Percentiles rank a stretch among this genome's conserved stretches.
Evolutionary conservation across 2,329 filamentous ascomycete genomes (phyloP).

Genomic region (Teratosphaeria viscida): DNA sequence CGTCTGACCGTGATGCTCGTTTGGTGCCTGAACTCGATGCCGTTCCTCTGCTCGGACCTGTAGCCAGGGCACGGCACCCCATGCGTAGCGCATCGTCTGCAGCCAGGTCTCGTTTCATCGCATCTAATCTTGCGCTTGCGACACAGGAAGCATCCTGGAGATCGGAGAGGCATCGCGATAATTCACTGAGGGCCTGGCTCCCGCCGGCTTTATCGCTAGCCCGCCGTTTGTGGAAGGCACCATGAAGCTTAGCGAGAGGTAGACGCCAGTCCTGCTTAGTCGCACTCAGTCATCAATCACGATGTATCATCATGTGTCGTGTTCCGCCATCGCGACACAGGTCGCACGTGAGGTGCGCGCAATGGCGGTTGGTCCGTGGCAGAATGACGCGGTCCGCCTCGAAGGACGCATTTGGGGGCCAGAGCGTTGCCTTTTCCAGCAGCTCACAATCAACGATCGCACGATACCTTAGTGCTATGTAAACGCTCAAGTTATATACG

Average conservation of each 20-base stretch:
- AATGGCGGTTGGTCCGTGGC: not conserved
- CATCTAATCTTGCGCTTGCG: conserved; percentile 24
- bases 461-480: not conserved
- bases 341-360: too few species aligned
- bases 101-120: conserved; percentile 21
- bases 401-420: not conserved
- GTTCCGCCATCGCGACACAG: too few species aligned
- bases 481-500: not conserved
- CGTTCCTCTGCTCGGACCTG: conserved; percentile 12
- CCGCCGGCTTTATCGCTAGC: not conserved
- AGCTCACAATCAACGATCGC: not conserved
- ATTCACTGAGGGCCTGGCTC: not conserved
- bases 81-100: conserved; percentile 21
- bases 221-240: not conserved
- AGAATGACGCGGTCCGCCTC: not conserved
- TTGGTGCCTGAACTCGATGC: conserved; percentile 20
- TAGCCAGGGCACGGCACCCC: conserved; percentile 24
- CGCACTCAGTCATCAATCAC: too few species aligned
- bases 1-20: conserved; percentile 11
- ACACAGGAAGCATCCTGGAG: conserved; percentile 22
- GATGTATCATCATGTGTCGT: too few species aligned
- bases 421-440: not conserved
- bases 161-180: conserved; percentile 19
- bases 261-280: not conserved
- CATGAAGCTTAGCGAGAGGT: not conserved